These are phyloP conservation scores for Medicago lupulina DNA, from an alignment of 306 rosid genomes.

Conservation along the genomic window DNA sequence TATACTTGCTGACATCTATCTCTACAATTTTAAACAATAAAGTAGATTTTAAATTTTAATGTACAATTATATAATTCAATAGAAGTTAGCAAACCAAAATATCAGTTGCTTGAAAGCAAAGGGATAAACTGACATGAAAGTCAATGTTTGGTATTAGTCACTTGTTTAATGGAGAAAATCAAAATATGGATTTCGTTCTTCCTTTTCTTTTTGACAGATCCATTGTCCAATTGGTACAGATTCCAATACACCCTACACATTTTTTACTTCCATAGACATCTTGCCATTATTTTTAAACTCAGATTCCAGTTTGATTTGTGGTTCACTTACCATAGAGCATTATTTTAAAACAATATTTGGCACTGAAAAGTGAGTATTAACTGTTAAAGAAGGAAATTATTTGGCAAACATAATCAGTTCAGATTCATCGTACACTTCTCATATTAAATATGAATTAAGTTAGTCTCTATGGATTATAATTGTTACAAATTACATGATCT, in stretches of 20 bases:
- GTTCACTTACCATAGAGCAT: background rate
- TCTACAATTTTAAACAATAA: no score
- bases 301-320: background rate
- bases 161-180: background rate
- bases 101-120: conserved; percentile 33
- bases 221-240: background rate
- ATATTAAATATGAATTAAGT: no score
- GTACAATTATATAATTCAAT: no score
- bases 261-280: background rate
- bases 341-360: background rate
- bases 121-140: conserved; percentile 32
- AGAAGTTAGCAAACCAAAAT: conserved; percentile 10
- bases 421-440: no score
- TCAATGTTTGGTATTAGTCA: conserved; percentile 38
- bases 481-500: no score
- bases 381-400: no score
- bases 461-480: no score
- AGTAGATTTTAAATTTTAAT: no score
- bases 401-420: no score
- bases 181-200: background rate
- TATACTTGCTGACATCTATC: no score
- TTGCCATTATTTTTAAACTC: background rate
- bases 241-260: background rate
- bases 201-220: background rate
- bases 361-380: background rate